Percentiles rank a stretch among this genome's conserved stretches.
Evolutionary conservation across 768 basidiomycete species (phyloP).

Genomic region (Pleurotus tuber-regium): DNA sequence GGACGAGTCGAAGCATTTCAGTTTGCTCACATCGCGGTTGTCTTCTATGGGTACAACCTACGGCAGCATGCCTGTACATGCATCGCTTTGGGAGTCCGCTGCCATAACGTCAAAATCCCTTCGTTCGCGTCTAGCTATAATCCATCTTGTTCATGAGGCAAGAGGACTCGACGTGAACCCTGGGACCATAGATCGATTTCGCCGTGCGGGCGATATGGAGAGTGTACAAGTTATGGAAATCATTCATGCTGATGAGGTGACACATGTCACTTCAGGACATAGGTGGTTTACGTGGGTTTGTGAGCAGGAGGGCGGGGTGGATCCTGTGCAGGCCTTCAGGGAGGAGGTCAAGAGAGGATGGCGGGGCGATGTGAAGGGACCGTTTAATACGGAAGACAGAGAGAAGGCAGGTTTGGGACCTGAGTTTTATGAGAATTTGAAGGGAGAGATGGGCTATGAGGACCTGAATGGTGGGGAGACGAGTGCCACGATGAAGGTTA

Average conservation of each 20-base stretch:
- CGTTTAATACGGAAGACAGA: slow-evolving; percentile 77
- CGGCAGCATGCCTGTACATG: slow-evolving; percentile 73
- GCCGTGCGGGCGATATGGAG: slow-evolving; percentile 61
- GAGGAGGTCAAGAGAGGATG: slow-evolving; percentile 69
- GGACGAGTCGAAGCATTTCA: slow-evolving; percentile 85
- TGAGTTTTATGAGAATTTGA: slow-evolving; percentile 71
- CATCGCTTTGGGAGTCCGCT: slow-evolving; percentile 79
- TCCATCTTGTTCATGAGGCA: slow-evolving; percentile 85
- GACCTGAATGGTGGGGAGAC: no score
- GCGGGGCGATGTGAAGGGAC: slow-evolving; percentile 72
- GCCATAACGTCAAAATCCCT: slow-evolving; percentile 63
- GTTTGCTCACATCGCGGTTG: slow-evolving; percentile 62
- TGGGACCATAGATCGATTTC: slow-evolving; percentile 70
- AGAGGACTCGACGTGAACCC: slow-evolving; percentile 85
- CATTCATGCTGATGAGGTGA: slow-evolving; percentile 80
- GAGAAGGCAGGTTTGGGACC: slow-evolving; percentile 69
- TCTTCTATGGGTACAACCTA: slow-evolving; percentile 63
- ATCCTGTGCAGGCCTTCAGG: slow-evolving; percentile 67
- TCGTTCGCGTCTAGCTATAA: slow-evolving; percentile 72
- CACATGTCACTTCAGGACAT: slow-evolving; percentile 80
- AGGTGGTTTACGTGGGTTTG: slow-evolving; percentile 84
- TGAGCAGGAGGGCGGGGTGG: slow-evolving; percentile 38
- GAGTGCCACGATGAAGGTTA: no score
- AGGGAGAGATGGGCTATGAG: slow-evolving; percentile 52
- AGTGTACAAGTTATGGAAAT: slow-evolving; percentile 69